phyloP scores from a whole-genome alignment of 805 yeast genomes.

The Pichia gijzeniarum region DNA sequence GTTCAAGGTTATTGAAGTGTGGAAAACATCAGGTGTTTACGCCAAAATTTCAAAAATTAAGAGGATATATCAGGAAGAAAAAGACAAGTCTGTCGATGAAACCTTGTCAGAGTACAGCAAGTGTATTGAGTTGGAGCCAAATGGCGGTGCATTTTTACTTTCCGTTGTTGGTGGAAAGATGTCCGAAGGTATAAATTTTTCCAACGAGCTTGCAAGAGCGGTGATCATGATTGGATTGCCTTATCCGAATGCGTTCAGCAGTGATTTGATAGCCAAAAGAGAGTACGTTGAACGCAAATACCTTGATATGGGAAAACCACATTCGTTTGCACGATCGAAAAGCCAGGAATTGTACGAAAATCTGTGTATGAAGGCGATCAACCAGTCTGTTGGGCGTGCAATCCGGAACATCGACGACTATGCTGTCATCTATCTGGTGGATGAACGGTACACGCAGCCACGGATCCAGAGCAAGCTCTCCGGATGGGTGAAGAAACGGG shows the following conservation, averaged over 20 bases:
- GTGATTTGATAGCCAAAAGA: slow-evolving; percentile 70
- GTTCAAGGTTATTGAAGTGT: slow-evolving; percentile 39
- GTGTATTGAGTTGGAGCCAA: slow-evolving; percentile 27
- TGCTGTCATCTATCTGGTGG: slow-evolving; percentile 67
- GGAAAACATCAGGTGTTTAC: slow-evolving; percentile 41
- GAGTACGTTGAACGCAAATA: slow-evolving; percentile 53
- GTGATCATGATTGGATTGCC: slow-evolving; percentile 87
- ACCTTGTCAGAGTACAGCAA: slow-evolving; percentile 46
- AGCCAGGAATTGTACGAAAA: slow-evolving; percentile 66
- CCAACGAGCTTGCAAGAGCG: slow-evolving; percentile 81
- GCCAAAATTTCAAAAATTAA: slow-evolving; percentile 35
- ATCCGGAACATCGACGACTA: slow-evolving; percentile 80
- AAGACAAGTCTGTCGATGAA: slow-evolving; percentile 36
- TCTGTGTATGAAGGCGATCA: slow-evolving; percentile 83
- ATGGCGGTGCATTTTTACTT: slow-evolving; percentile 59
- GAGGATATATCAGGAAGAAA: slow-evolving; percentile 51
- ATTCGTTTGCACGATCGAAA: slow-evolving; percentile 39
- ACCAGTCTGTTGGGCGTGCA: slow-evolving; percentile 89
- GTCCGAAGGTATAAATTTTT: slow-evolving; percentile 90
- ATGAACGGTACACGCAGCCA: slow-evolving; percentile 44
- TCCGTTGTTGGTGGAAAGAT: slow-evolving; percentile 91
- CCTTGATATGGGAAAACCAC: slow-evolving; percentile 41
- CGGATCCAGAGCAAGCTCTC: slow-evolving; percentile 56
- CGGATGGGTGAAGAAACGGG: slow-evolving; percentile 59
- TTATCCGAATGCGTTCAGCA: slow-evolving; percentile 77